Conservation (phyloP, 805 yeast genomes). For the Wickerhamomyces strasburgensis region DNA sequence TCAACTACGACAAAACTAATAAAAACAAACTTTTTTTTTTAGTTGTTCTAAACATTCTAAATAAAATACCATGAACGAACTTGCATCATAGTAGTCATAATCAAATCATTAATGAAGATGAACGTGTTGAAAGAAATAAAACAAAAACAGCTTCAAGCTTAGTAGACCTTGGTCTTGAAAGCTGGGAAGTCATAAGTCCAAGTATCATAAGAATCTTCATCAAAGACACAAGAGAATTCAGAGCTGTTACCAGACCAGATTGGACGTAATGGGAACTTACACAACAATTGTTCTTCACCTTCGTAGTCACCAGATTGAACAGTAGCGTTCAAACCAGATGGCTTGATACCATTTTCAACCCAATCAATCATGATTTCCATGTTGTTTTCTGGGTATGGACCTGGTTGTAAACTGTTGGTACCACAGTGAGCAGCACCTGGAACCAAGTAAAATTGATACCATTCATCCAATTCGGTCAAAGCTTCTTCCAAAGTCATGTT, state of each 20-base stretch:
- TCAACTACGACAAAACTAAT: too few relatives aligned
- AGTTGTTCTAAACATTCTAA: too few relatives aligned
- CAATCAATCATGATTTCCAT: constrained; percentile 4
- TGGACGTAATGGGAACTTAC: constrained; percentile 3
- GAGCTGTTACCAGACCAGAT: constrained; percentile 1
- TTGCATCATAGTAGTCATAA: background rate
- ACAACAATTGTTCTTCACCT: constrained; percentile 3
- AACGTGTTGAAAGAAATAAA: too few relatives aligned
- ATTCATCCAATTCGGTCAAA: background rate
- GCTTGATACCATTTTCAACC: constrained; percentile 2
- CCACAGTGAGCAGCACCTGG: constrained; percentile 5
- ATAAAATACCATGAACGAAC: too few relatives aligned
- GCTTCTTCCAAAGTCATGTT: constrained; percentile 1
- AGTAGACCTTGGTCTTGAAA: constrained; percentile 1
- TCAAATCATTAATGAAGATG: background rate
- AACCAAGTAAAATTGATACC: constrained; percentile 3
- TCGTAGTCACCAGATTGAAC: background rate
- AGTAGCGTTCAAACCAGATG: constrained; percentile 1
- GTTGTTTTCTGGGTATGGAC: constrained; percentile 3
- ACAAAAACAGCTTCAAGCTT: too few relatives aligned
- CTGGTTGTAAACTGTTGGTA: constrained; percentile 2
- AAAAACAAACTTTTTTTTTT: too few relatives aligned
- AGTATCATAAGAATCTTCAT: constrained; percentile 1
- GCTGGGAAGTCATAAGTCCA: constrained; percentile 3
- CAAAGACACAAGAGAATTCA: constrained; percentile 1